Conservation (phyloP, 2,329 filamentous ascomycete genomes). For the Celoporthe dispersa region DNA sequence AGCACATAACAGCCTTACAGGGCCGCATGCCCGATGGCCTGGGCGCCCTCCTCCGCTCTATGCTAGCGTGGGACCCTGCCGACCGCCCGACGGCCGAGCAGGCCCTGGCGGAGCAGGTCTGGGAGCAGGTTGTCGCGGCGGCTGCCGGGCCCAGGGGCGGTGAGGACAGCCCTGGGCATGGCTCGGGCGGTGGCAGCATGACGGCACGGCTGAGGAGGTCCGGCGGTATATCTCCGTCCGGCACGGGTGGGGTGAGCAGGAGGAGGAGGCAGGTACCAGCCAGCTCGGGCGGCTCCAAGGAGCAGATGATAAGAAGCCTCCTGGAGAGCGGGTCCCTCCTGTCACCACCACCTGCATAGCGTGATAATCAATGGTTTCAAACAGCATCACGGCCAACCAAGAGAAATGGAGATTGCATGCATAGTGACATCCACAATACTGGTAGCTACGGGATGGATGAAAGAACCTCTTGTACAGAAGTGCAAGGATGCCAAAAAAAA, state of each 20-base stretch:
- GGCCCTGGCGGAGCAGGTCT: neutral
- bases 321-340: neutral
- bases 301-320: neutral
- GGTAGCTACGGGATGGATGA: too few relatives aligned
- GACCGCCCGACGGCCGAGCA: slow-evolving; percentile 5
- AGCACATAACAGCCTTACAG: neutral
- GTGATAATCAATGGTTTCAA: too few relatives aligned
- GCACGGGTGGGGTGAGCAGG: neutral
- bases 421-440: too few relatives aligned
- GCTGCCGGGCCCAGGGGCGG: neutral
- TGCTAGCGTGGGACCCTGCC: slow-evolving; percentile 12
- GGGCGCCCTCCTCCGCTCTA: slow-evolving; percentile 1
- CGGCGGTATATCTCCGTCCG: neutral
- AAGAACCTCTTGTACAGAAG: too few relatives aligned
- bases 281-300: neutral
- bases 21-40: slow-evolving; percentile 6
- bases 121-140: neutral
- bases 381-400: too few relatives aligned
- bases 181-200: neutral
- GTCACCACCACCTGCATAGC: neutral
- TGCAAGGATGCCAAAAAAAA: too few relatives aligned
- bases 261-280: neutral
- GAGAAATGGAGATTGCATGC: too few relatives aligned
- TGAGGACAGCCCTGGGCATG: neutral
- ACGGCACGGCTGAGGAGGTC: neutral